Base-by-base conservation (phyloP, 805 yeast species). In the Metschnikowia borealis region DNA sequence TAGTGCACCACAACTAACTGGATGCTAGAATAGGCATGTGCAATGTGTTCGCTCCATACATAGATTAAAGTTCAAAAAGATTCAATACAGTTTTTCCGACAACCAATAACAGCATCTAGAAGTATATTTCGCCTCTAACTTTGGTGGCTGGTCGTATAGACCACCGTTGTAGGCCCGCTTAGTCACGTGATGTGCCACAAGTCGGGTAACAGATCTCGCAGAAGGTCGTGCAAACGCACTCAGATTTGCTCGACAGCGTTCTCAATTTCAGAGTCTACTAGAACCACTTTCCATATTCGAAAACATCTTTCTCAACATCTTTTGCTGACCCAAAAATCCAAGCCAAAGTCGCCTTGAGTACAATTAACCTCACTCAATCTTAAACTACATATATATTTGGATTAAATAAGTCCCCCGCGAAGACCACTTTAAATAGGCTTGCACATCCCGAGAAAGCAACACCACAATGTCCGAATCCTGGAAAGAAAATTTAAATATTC, bases 401-500 rank as follows among this genome's bases (percentile, higher is more conserved):
- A 31, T 31, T n/a, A 31, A 17, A n/a, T 15, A 18, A 31, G 10
- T 5, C 18, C 43, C 26, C 44, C 44, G 17, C 44, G 17, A 41
- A 41, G 21, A 31, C 35, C 44, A 20, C 44, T 32, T n/a, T 31
- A 17, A 14, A 31, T 31, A 38, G 41, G 31, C 31, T 18, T 14
- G 34, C n/a, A 39, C 23, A 11, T n/a, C 36, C 33, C 34, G 34
- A 38, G 26, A 42, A n/a, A 42, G n/a, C 38, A 23, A 32, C 45
- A 33, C 14, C 37, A 42, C 38, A 42, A 57, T 57, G 60, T 47
- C 60, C 35, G 59, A 57, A 31, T 48, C 62, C 55, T 89, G 97
- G 96, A 91, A 89, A 73, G 61, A 75, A 26, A 70, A 78, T 48
- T 77, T 92, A 58, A 85, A 84, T 64, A 68, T 89, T 44, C 98